Evolutionary conservation across 305 asterid species (phyloP).

Genomic region (Fraxinus xanthoxyloides): DNA sequence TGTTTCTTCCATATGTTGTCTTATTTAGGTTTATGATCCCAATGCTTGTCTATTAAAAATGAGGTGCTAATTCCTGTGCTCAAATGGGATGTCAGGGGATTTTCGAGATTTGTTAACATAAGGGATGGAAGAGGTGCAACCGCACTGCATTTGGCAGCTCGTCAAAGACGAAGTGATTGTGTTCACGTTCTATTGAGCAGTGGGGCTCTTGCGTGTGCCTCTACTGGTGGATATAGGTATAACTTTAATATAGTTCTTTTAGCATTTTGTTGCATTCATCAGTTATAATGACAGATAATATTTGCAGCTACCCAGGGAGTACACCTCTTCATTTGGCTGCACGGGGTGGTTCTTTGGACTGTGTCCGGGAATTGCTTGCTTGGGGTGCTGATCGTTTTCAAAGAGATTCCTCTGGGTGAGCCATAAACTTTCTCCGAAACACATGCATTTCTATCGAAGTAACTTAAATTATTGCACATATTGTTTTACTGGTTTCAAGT

Average conservation of each 20-base stretch:
- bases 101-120: constrained; percentile 72
- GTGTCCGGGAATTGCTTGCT: constrained; percentile 77
- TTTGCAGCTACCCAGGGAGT: constrained; percentile 64
- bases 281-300: constrained; percentile 11
- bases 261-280: not conserved
- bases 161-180: constrained; percentile 57
- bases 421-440: not conserved
- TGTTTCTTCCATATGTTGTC: not conserved
- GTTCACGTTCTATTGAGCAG: constrained; percentile 58
- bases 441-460: not conserved
- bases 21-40: not conserved
- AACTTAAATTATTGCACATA: not conserved
- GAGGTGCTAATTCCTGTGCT: constrained; percentile 19
- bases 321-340: constrained; percentile 93
- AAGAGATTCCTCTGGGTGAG: constrained; percentile 79
- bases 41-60: not conserved
- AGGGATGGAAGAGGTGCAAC: constrained; percentile 82
- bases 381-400: constrained; percentile 85
- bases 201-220: constrained; percentile 80
- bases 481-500: not conserved
- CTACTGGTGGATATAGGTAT: constrained; percentile 73
- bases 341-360: constrained; percentile 80
- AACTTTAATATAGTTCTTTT: not conserved
- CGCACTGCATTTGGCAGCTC: constrained; percentile 86
- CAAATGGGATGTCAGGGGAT: constrained; percentile 65